Evolutionary conservation across 2,329 filamentous ascomycete species (phyloP).

Genomic region (Cordyceps javanica): DNA sequence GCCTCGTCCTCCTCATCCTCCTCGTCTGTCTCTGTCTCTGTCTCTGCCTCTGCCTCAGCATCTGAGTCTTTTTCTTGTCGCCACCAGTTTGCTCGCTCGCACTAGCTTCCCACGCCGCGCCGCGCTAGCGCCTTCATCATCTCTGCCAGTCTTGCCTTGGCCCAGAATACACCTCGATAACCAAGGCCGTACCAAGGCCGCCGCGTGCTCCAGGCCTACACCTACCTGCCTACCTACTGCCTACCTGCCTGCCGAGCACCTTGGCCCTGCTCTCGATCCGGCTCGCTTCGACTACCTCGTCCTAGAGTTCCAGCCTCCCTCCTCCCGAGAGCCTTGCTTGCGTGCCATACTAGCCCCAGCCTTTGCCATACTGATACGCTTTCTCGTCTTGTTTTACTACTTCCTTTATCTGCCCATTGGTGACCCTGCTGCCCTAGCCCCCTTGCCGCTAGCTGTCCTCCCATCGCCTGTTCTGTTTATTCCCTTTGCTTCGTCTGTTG

Average conservation of each 20-base stretch:
- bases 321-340: background rate
- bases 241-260: background rate
- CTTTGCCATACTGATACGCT: background rate
- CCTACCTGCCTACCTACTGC: background rate
- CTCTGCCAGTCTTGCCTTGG: background rate
- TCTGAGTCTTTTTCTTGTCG: background rate
- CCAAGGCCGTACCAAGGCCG: background rate
- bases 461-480: background rate
- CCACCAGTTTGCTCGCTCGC: background rate
- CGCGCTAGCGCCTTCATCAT: background rate
- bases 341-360: constrained; percentile 1
- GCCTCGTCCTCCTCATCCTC: background rate
- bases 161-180: background rate
- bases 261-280: background rate
- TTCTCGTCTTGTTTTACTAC: background rate
- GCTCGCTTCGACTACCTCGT: background rate
- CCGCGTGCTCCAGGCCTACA: no score
- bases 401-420: background rate
- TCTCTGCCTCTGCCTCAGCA: background rate
- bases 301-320: background rate
- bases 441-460: background rate
- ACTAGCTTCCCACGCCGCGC: constrained; percentile 1
- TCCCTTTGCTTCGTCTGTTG: background rate
- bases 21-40: no score
- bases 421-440: background rate